Percentiles rank a stretch among this genome's conserved stretches.
Evolutionary conservation across 2,329 filamentous ascomycete species (phyloP).

Genomic region (Xylaria sp.): DNA sequence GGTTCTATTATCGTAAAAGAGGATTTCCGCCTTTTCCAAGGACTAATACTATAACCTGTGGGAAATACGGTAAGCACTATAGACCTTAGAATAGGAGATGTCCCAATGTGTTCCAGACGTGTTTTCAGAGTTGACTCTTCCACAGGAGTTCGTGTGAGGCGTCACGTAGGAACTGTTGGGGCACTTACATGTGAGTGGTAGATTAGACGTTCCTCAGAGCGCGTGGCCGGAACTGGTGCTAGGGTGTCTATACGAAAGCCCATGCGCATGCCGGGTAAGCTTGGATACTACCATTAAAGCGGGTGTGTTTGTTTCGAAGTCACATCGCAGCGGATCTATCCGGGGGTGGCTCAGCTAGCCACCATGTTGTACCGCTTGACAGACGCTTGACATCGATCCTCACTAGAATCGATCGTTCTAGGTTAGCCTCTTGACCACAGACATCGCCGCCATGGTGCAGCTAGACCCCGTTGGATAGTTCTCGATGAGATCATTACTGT

Average conservation of each 20-base stretch:
- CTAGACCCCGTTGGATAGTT: conserved; percentile 9
- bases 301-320: conserved; percentile 18
- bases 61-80: background rate
- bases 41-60: background rate
- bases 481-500: background rate
- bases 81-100: background rate
- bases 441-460: conserved; percentile 12
- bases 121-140: background rate
- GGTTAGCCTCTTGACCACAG: conserved; percentile 9
- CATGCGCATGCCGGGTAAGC: conserved; percentile 23
- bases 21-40: background rate
- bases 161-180: background rate
- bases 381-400: conserved; percentile 3
- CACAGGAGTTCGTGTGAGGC: background rate
- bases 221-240: conserved; percentile 7
- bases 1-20: background rate
- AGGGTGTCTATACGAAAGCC: conserved; percentile 9
- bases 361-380: conserved; percentile 21
- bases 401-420: conserved; percentile 22
- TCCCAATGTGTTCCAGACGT: background rate
- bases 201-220: conserved; percentile 1
- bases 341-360: conserved; percentile 29
- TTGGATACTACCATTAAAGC: conserved; percentile 24
- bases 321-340: conserved; percentile 36
- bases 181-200: background rate